A percentile compares a stretch with the other conserved stretches of the same genome.
Conservation (phyloP, 2,329 filamentous ascomycete genomes). For the Rhexocercosporidium sp. region DNA sequence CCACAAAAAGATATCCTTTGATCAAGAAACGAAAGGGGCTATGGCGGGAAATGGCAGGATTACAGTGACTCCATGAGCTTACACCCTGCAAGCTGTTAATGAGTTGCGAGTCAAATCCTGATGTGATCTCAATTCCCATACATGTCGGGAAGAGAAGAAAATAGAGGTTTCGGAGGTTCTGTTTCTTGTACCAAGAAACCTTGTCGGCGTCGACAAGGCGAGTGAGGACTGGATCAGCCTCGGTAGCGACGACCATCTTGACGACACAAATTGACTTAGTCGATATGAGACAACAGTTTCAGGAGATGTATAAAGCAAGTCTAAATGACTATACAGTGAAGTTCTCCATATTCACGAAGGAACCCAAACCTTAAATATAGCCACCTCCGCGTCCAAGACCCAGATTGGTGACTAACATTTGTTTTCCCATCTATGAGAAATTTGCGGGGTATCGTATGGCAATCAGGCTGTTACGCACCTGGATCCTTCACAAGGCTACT, state of each 20-base stretch:
- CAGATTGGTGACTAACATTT: no score
- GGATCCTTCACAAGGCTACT: no score
- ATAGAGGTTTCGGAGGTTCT: conserved; percentile 46
- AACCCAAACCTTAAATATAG: neutral
- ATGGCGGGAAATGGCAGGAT: neutral
- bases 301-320: neutral
- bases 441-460: conserved; percentile 5
- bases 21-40: no score
- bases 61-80: conserved; percentile 41
- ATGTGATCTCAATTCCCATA: conserved; percentile 60
- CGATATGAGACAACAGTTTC: neutral
- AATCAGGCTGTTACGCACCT: neutral
- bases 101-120: conserved; percentile 58
- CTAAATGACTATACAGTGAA: neutral
- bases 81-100: conserved; percentile 51
- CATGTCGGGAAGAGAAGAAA: conserved; percentile 51
- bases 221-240: conserved; percentile 46
- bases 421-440: no score
- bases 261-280: neutral
- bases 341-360: neutral
- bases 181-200: conserved; percentile 47
- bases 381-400: neutral
- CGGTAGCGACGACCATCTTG: conserved; percentile 6
- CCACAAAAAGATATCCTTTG: no score
- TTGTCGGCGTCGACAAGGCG: conserved; percentile 47